Evolutionary conservation across 768 basidiomycete genomes (phyloP), one percentile per base, ranked within the genome.

Genomic region (Amanita rimosa): DNA sequence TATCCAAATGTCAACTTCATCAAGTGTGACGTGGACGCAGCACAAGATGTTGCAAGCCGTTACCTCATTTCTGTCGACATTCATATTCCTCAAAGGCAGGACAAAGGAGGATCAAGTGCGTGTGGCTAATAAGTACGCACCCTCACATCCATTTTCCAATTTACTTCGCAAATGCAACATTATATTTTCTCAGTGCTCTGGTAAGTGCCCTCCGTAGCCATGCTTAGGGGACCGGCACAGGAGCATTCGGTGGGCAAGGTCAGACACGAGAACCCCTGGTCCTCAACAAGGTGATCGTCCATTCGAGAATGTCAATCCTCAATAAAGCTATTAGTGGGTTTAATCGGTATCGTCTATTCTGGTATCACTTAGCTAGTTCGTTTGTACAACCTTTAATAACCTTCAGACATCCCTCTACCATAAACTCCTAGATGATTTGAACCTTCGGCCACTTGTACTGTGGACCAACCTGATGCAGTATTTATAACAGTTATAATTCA

Each of bases 1-100:
- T 81, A 85, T 60, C 67, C 66, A 19, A 70, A 73, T 44, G 87
- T 83, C 50, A 86, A 86, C 63, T 93, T 93, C 66, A 60, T 91
- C 58, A 92, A 92, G 60, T 85, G 82, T 55, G 86, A 89, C 57
- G 80, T 88, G 14, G 87, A 90, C 55, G 75, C 73, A 43, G 80
- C 79, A 16, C 63, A 56, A 54, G 88, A 90, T 37, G 81, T 92
- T 22, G 79, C 89, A 6, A 58, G 67, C 27, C 44, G 64, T 36
- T 87, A 88, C 60, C 64, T 63, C 3, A 72, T 93, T 51, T 65
- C 78, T 21, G 87, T 87, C 89, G 2, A 89, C 89, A 0, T 91
- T 91, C 54, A 60, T 91, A 29, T 88, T 92, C 61, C 57, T 91
- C 51, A 81, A 76, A 57, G 85, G 84, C 16, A 67, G 62, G 34